These are phyloP conservation scores for Globisporangium abappressorium DNA, from an alignment of 352 stramenopile genomes.

Conservation along the genomic window DNA sequence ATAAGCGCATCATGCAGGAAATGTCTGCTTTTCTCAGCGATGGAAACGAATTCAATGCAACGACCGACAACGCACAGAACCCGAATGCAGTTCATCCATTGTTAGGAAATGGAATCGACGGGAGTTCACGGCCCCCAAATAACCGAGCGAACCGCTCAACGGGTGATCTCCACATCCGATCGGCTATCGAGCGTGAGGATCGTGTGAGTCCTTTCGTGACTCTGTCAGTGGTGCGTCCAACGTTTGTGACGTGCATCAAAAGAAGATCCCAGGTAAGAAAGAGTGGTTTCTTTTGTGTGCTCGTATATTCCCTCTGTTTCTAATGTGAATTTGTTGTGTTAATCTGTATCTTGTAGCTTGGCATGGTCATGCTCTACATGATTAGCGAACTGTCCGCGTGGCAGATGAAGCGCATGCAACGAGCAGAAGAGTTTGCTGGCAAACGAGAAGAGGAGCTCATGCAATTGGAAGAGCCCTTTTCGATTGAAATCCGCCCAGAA, in stretches of 20 bases:
- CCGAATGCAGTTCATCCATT: conserved; percentile 16
- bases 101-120: too few relatives aligned
- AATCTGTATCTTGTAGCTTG: conserved; percentile 40
- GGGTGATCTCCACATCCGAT: background rate
- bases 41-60: conserved; percentile 6
- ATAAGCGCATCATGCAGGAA: conserved; percentile 55
- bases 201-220: conserved; percentile 10
- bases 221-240: conserved; percentile 13
- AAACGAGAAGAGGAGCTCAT: conserved; percentile 70
- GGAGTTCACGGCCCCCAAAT: background rate
- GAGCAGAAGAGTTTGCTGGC: conserved; percentile 61
- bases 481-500: conserved; percentile 73
- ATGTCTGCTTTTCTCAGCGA: conserved; percentile 38
- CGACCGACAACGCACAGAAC: background rate
- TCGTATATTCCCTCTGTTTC: background rate
- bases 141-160: background rate
- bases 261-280: conserved; percentile 67
- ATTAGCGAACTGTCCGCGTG: conserved; percentile 78
- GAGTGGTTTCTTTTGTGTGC: background rate
- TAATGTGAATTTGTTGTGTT: background rate
- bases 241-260: conserved; percentile 46
- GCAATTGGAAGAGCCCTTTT: conserved; percentile 79
- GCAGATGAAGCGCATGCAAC: conserved; percentile 90
- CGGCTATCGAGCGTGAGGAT: conserved; percentile 5
- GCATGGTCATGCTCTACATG: conserved; percentile 67